Base-by-base conservation (phyloP, 495 filamentous ascomycete genomes). In the Terfezia claveryi region DNA sequence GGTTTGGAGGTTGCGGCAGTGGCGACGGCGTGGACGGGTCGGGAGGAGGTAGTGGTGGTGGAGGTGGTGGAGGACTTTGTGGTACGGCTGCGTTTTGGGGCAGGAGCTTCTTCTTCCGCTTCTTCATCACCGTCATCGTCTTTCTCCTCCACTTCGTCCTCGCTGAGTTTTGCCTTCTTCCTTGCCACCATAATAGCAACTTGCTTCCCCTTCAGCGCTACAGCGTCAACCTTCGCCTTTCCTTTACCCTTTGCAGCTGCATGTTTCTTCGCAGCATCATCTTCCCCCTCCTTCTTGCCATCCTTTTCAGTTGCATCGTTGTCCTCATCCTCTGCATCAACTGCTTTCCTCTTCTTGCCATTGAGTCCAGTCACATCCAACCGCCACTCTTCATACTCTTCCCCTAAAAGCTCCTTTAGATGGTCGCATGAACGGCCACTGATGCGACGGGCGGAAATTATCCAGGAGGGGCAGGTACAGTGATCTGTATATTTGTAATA, bases 311-410 rank as follows among this genome's bases (percentile, higher is more conserved):
- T 55, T n/a, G 50, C 58, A 8, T 55, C 55, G 16, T 56, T 37
- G 10, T 51, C 51, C 4, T 55, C 59, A 14, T 44, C 38, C 14
- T 12, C 10, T 38, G 55, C 53, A 1, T 38, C 58, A 17, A 37
- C 51, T 8, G 20, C 52, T 16, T 61, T 62, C 27, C 27, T 32
- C 27, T 32, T 32, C 7, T 32, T 32, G 27, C 27, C 27, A 1
- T 32, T 32, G 27, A 32, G 52, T 14, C 55, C 54, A 38, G 49
- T 54, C 32, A 54, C 54, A 44, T 59, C 57, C 54, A 63, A 32
- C 11, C 61, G 61, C 36, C 57, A 61, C 27, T 58, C 52, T 57
- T 63, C 61, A 11, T 64, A 63, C 36, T 57, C 61, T 8, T 36
- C 37, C 10, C 61, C 61, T 0, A 63, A 38, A 36, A 63, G 51